Evolutionary conservation across 768 basidiomycete genomes (phyloP), one percentile per base, ranked within the genome.

Genomic region (Royoungia palumana): DNA sequence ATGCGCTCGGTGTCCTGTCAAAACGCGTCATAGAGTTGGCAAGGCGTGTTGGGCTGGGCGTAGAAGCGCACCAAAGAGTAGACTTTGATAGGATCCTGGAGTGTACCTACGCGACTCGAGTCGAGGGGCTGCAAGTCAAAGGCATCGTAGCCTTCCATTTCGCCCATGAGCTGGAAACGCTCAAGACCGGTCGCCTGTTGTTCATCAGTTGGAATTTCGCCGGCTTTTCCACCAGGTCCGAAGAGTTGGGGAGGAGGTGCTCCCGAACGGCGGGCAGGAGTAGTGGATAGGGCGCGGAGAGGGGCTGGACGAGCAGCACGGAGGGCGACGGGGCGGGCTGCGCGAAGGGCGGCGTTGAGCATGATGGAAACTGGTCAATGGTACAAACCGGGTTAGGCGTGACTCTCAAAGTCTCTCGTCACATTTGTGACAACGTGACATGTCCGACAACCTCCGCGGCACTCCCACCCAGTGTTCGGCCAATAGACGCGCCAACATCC

Each of bases 111-210:
- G 61, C 89, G 81, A 70, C 83, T 86, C 47, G 93, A 73, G 63
- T 92, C 86, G 55, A 96, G 77, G 28, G 93, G 88, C 50, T 81
- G 78, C 63, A 85, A 78, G 68, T 97, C 93, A 73, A 99, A 99
- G 44, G 93, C 81, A 37, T 90, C 85, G 45, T 93, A 72, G 46
- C 94, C 94, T 69, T 92, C 83, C 62, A 93, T 73, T 53, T 92
- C 85, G 63, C 88, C 93, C 45, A 97, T 72, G 41, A 96, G 74
- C 72, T 99, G 91, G 64, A 96, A 82, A 70, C 95, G 91, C 70
- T 97, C 94, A 47, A 97, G 76, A 82, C 95, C 95, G 59, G 95
- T 99, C 14, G 94, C 82, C 72, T 99, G 95, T 55, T 89, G 81
- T 55, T 85, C 76, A 71, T 92, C 89, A 50, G 87, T 88, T 45